Evolutionary conservation across 345 rosid genomes (phyloP), one percentile per base, ranked within the genome.

Genomic region (Eucalyptus polyanthemos): DNA sequence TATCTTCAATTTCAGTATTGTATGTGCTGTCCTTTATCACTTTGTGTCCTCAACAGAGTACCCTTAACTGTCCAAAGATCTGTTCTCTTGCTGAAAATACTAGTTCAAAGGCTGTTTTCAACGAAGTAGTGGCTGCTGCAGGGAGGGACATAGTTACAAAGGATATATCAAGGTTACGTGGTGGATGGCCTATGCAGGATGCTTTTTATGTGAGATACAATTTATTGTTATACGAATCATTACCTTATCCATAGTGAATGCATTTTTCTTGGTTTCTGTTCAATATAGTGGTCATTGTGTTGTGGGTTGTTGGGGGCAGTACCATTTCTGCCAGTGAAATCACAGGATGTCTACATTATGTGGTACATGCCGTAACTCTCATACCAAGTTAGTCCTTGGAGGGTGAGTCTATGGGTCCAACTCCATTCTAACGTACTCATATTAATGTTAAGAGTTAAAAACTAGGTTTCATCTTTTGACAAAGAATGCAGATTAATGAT

Each of bases 111-210:
- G 90, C 95, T 90, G 98, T 96, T 87, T 97, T 97, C 88, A 92
- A 95, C 90, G 99, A 97, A 93, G 98, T 97, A 83, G 92, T 97
- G 93, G 94, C 95, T 87, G 89, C 96, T 91, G 97, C 99, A 89
- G 99, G 95, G 90, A 95, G 91, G 95, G 99, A 97, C 90, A 94
- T 97, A 90, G 93, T 93, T 92, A 97, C 99, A 27, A 97, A 97
- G 95, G 99, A 97, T 92, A 96, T 97, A 94, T 94, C 98, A 90
- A 95, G 99, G 92, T 88, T 97, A 91, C 98, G 99, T 91, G 99
- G 99, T 91, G 99, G 99, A 91, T 97, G 99, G 99, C 96, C 99
- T 89, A 94, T 97, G 99, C 99, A 96, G 91, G 98, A 97, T 92
- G 98, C 95, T 89, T 97, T 97, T 91, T 93, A 94, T 90, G 99